phyloP scores from a whole-genome alignment of 371 early-diverging fungal genomes.

The Rhizomucor miehei region DNA sequence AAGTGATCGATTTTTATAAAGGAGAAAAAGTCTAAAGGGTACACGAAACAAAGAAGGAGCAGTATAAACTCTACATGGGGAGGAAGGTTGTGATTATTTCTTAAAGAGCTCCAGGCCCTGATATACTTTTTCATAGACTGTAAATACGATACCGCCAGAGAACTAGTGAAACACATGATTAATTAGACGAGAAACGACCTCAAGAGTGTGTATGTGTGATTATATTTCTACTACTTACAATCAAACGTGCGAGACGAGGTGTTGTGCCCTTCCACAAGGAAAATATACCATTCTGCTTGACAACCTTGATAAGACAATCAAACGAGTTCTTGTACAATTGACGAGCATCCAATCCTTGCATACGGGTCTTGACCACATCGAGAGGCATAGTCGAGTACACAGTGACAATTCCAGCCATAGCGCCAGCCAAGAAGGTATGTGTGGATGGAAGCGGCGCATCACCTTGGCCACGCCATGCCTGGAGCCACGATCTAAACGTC shows the following conservation, averaged over 20 bases:
- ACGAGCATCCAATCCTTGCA: slow-evolving; percentile 80
- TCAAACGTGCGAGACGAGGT: slow-evolving; percentile 81
- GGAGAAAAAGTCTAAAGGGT: too few species aligned
- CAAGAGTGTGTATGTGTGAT: background rate
- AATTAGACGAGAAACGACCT: background rate
- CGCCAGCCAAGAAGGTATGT: slow-evolving; percentile 73
- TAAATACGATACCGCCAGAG: slow-evolving; percentile 93
- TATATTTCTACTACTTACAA: slow-evolving; percentile 56
- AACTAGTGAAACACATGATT: slow-evolving; percentile 51
- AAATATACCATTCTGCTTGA: slow-evolving; percentile 70
- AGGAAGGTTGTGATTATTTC: background rate
- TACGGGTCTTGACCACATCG: slow-evolving; percentile 92
- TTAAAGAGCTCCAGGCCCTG: slow-evolving; percentile 20
- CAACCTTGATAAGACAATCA: slow-evolving; percentile 73
- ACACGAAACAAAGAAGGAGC: background rate
- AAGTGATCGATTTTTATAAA: too few species aligned
- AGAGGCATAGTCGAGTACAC: slow-evolving; percentile 94
- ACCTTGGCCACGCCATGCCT: slow-evolving; percentile 35
- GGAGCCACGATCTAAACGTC: slow-evolving; percentile 62
- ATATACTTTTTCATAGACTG: slow-evolving; percentile 82
- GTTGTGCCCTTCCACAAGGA: slow-evolving; percentile 95
- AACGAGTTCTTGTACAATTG: slow-evolving; percentile 65
- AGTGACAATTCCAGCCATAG: slow-evolving; percentile 84
- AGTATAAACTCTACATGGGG: background rate
- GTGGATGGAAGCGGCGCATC: slow-evolving; percentile 59